Conservation (phyloP, 1,284 basidiomycete genomes). For the Farysia itapuensis region DNA sequence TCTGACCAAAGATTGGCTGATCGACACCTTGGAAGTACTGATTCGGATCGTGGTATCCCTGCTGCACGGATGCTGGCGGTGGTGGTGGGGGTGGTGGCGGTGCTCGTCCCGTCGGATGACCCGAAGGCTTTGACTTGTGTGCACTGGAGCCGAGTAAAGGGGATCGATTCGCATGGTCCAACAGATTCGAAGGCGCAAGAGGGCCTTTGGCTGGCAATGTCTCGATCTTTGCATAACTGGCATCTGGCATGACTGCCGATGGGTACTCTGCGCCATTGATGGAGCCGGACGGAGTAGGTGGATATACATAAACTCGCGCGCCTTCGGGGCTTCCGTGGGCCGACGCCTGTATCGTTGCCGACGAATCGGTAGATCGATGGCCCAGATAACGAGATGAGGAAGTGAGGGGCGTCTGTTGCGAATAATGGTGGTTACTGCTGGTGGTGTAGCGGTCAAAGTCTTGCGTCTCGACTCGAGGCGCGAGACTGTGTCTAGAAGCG, state of each 20-base stretch:
- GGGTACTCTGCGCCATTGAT: constrained; percentile 1
- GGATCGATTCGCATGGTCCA: constrained; percentile 16
- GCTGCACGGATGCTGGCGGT: constrained; percentile 1
- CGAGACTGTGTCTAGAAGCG: constrained; percentile 17
- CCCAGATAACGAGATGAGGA: constrained; percentile 23
- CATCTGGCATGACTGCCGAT: constrained; percentile 19
- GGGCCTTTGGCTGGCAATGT: constrained; percentile 8
- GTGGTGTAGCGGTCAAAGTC: constrained; percentile 4
- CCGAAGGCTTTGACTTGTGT: constrained; percentile 13
- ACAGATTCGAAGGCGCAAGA: constrained; percentile 30
- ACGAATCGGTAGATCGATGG: constrained; percentile 21
- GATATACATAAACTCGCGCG: constrained; percentile 49
- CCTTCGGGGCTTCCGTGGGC: constrained; percentile 7
- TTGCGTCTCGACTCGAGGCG: constrained; percentile 17
- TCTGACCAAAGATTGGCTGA: constrained; percentile 33
- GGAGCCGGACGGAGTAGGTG: constrained; percentile 35
- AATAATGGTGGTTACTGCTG: not conserved
- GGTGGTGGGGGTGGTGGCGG: constrained; percentile 43
- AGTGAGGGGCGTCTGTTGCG: constrained; percentile 21
- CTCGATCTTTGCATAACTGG: constrained; percentile 22
- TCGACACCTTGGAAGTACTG: constrained; percentile 26
- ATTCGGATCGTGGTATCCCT: constrained; percentile 42
- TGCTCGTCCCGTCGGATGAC: constrained; percentile 43
- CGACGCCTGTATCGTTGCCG: constrained; percentile 15
- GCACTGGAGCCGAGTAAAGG: constrained; percentile 10